Evolutionary conservation across 192 early-diverging fungal species (phyloP).

Genomic region (Podila epicladia): DNA sequence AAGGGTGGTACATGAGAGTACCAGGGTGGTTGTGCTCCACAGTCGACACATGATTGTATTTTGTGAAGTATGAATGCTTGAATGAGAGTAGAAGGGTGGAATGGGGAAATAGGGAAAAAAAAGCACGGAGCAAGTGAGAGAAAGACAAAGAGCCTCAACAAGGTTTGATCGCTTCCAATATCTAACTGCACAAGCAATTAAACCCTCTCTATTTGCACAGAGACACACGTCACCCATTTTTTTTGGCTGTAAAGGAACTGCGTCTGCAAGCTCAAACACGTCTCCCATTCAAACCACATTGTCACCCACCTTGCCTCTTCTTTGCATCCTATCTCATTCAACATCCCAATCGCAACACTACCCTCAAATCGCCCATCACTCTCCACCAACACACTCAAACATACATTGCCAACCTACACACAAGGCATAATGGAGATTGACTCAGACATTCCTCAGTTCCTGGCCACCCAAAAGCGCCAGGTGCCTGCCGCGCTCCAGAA

Average conservation of each 20-base stretch:
- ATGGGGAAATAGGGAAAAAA: neutral
- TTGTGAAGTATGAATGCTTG: neutral
- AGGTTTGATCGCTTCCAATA: neutral
- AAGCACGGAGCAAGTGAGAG: constrained; percentile 3
- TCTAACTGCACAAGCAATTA: neutral
- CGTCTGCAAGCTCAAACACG: constrained; percentile 4
- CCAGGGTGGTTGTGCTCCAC: constrained; percentile 16
- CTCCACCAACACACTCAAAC: neutral
- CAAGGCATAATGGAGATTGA: constrained; percentile 72
- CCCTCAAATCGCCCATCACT: neutral
- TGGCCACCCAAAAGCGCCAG: constrained; percentile 70
- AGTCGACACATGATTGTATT: constrained; percentile 13
- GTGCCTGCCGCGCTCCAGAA: constrained; percentile 77
- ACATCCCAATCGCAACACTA: neutral
- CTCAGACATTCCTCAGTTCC: constrained; percentile 77
- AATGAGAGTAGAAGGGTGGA: neutral
- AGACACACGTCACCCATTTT: constrained; percentile 17
- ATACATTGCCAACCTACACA: constrained; percentile 4
- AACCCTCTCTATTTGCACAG: constrained; percentile 12
- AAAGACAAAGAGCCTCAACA: neutral
- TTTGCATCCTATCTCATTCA: neutral
- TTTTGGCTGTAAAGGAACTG: too few relatives aligned
- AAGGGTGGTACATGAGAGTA: constrained; percentile 12
- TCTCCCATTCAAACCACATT: neutral
- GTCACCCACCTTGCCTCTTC: neutral